Base-by-base conservation (phyloP, 2,329 filamentous ascomycete genomes). In the Phaeosphaeria sp. region DNA sequence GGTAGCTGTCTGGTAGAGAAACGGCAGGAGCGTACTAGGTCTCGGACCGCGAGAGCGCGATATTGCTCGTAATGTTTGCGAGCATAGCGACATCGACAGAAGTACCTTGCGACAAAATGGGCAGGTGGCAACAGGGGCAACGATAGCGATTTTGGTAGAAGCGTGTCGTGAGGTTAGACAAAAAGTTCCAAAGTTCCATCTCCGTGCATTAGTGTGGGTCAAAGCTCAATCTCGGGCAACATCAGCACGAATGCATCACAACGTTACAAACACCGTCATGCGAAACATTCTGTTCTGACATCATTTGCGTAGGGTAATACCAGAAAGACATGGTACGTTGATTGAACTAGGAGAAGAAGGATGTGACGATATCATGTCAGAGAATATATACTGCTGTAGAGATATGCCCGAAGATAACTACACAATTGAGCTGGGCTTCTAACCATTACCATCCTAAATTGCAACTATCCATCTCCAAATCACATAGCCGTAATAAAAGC, bases 1-100 rank as follows among this genome's bases (percentile, higher is more conserved):
- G 0, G 90, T 91, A 58, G 84, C 80, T 5, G 90, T 92, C 63
- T 90, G 88, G 71, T 92, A 92, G 6, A 93, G 81, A 56, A 92
- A 92, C 0, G 89, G 87, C 4, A 88, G 77, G 15, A 87, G 75
- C 6, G 85, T 83, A 56, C 66, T 72, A 6, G 66, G 46, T 15
- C 59, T 52, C 80, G 50, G 59, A 58, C 53, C 59, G 54, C 55
- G 72, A 60, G 58, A 73, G 63, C 66, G 77, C 66, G 62, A 71
- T 50, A 66, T 67, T 67, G 65, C 68, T 72, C 68, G 74, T 64
- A 71, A 30, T 20, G 72, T 66, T 52, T 56, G 67, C 23, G 65
- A 68, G 55, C 67, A 73, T 62, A 65, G 57, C 69, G 73, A 73
- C 73, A 76, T 76, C 47, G 64, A 62, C 59, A 46, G 36, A 17